Evolutionary conservation across 1,284 basidiomycete species (phyloP).

Genomic region (Sutorius eximius): DNA sequence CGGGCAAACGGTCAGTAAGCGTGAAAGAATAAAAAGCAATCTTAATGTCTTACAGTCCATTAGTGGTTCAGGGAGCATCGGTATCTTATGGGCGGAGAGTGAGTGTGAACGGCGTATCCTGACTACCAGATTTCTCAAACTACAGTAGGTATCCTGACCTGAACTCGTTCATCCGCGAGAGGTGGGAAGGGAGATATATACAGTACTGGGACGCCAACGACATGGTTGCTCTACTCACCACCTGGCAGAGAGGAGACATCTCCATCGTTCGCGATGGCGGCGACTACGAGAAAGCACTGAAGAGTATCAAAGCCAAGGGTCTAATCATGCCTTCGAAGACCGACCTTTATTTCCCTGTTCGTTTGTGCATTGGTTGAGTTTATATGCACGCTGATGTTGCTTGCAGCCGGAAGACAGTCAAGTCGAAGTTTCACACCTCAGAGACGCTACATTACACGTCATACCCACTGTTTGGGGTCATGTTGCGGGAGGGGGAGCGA

Average conservation of each 20-base stretch:
- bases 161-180: conserved; percentile 35
- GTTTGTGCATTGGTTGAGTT: conserved; percentile 1
- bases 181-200: conserved; percentile 39
- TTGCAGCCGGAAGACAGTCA: conserved; percentile 34
- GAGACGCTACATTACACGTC: conserved; percentile 29
- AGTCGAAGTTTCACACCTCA: conserved; percentile 29
- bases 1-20: conserved; percentile 36
- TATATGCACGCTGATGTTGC: conserved; percentile 1
- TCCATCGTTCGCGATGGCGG: conserved; percentile 34
- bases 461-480: conserved; percentile 36
- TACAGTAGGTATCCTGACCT: conserved; percentile 32
- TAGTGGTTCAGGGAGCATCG: conserved; percentile 40
- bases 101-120: conserved; percentile 6
- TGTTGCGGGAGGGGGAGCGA: conserved; percentile 34
- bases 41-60: conserved; percentile 1
- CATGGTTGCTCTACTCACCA: conserved; percentile 38
- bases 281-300: conserved; percentile 31
- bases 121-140: neutral
- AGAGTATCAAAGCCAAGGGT: conserved; percentile 31
- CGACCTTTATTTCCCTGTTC: conserved; percentile 38
- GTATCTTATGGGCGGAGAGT: conserved; percentile 34
- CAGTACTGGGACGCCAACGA: conserved; percentile 43
- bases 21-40: neutral
- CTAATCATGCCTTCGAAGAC: conserved; percentile 38
- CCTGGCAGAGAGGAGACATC: conserved; percentile 43